Conservation (phyloP, 2,329 filamentous ascomycete species). For the Hypoxylon sp. region DNA sequence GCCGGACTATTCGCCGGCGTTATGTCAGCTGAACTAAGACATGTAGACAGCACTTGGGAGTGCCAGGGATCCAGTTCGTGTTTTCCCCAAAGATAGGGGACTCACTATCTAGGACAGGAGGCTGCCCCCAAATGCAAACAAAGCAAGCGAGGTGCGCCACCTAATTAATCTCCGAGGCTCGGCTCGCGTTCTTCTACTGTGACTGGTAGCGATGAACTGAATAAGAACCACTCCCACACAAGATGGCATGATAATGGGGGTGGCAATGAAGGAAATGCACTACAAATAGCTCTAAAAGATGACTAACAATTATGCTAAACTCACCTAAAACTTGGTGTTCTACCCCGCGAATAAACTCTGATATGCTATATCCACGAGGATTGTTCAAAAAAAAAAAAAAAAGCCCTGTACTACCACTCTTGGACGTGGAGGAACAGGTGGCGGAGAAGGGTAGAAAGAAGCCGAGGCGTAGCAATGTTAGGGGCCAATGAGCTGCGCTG, state of each 20-base stretch:
- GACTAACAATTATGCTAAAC: slow-evolving; percentile 1
- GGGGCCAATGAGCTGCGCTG: slow-evolving; percentile 8
- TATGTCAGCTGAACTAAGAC: slow-evolving; percentile 18
- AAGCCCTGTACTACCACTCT: not conserved
- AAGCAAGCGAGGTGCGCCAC: not conserved
- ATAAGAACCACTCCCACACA: not conserved
- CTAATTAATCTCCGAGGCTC: not conserved
- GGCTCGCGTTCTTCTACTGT: not conserved
- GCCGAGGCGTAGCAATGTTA: slow-evolving; percentile 5
- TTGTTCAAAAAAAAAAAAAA: not conserved
- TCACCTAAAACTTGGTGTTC: not conserved
- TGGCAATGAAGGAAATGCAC: not conserved
- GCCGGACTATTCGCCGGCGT: not conserved
- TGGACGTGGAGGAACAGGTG: slow-evolving; percentile 3
- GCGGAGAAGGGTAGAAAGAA: slow-evolving; percentile 1
- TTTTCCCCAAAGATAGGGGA: not conserved
- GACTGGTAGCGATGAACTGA: not conserved
- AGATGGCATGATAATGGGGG: not conserved
- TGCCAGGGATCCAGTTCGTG: not conserved
- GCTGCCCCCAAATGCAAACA: not conserved
- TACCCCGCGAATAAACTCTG: not conserved
- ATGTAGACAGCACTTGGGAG: not conserved
- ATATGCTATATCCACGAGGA: not conserved
- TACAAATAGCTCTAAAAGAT: not conserved
- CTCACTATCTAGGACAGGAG: not conserved